Evolutionary conservation across 257 asterid genomes (phyloP), one percentile per base, ranked within the genome.

Genomic region (Solanum pimpinellifolium): DNA sequence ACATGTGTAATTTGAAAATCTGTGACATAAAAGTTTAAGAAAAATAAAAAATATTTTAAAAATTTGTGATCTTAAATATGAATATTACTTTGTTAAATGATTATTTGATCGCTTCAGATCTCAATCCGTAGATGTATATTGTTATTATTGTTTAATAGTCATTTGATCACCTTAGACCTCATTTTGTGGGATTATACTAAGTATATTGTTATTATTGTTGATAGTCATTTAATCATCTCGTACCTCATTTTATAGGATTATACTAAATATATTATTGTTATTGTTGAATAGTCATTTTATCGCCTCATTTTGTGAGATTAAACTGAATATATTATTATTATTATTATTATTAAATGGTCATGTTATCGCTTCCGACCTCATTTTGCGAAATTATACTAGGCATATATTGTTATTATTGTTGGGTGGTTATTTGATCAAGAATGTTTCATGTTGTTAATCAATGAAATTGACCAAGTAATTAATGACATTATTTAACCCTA

Each of bases 321-420:
- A 4, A 5, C 0, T 23, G 31, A 1, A 11, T 33, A 33, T n/a
- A 11, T 62, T 23, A 23, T 23, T 23, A 2, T 23, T 4, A 3
- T 52, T 52, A n/a, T 52, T 23, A n/a, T 60, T 60, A 3, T 56
- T 7, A n/a, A 59, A 59, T 59, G 12, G 1, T 21, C 66, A 59
- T 59, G 3, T 8, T 3, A 21, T 8, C 1, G 1, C 66, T 3
- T 20, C 12, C 3, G 0, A 21, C 5, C 4, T 59, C 12, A 21
- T 59, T 59, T 59, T 21, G 5, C 1, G 66, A 4, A 3, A 59
- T 62, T n/a, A n/a, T n/a, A n/a, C 7, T 23, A 12, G 7, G 0
- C 4, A 62, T 11, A n/a, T n/a, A n/a, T 62, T 62, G 15, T 10
- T 62, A n/a, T 10, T 62, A n/a, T 23, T 62, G 31, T 62, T 11